phyloP scores from a whole-genome alignment of 2,329 filamentous ascomycete genomes.

The Talaromyces piceae region DNA sequence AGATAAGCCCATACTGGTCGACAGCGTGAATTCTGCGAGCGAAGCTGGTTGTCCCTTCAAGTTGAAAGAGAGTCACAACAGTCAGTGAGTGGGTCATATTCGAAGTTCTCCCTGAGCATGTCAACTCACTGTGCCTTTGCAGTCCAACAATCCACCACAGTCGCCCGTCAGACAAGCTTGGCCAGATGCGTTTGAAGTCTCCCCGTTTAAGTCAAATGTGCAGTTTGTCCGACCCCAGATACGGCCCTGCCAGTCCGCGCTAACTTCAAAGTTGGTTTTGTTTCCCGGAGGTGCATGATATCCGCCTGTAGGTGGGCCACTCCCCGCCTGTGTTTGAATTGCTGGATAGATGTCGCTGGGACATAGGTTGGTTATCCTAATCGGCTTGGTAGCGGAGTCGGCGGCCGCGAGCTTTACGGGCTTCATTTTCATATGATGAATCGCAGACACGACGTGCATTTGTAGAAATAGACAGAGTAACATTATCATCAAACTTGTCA shows the following conservation, averaged over 20 bases:
- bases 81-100: conserved; percentile 3
- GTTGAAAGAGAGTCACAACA: not conserved
- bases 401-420: conserved; percentile 16
- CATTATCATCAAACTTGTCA: not conserved
- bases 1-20: conserved; percentile 50
- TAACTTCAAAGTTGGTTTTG: conserved; percentile 57
- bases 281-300: conserved; percentile 58
- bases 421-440: conserved; percentile 20
- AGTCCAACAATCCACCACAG: conserved; percentile 63
- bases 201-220: conserved; percentile 61
- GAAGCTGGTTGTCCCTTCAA: conserved; percentile 60
- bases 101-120: not conserved
- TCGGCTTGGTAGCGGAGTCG: conserved; percentile 43
- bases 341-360: conserved; percentile 67
- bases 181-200: conserved; percentile 37
- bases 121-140: conserved; percentile 56
- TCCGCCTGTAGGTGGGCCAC: conserved; percentile 58
- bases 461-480: not conserved
- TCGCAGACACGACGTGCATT: conserved; percentile 5
- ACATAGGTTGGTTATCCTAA: conserved; percentile 67
- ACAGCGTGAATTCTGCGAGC: conserved; percentile 72
- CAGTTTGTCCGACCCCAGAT: conserved; percentile 82
- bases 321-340: conserved; percentile 64
- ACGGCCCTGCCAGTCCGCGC: conserved; percentile 69
- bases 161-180: conserved; percentile 67